phyloP scores from a whole-genome alignment of 768 basidiomycete species.

The Boletus patriciae region DNA sequence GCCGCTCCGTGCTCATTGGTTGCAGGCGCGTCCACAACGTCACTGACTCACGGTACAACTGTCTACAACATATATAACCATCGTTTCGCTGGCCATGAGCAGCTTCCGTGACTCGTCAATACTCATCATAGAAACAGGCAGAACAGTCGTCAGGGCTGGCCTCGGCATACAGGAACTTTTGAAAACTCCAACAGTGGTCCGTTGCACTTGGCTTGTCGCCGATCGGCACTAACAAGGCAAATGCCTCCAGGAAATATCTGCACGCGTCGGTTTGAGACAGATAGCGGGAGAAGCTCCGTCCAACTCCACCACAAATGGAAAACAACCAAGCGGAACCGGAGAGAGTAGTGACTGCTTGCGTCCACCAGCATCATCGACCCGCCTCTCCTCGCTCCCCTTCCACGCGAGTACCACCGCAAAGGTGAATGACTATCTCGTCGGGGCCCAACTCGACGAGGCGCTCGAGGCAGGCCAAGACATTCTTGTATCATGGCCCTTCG shows the following conservation, averaged over 20 bases:
- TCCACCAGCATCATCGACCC: constrained; percentile 45
- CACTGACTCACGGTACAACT: too few species aligned
- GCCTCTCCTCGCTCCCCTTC: constrained; percentile 49
- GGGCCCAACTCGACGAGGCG: constrained; percentile 77
- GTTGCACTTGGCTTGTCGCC: constrained; percentile 30
- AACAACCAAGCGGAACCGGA: constrained; percentile 19
- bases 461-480: constrained; percentile 72
- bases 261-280: constrained; percentile 74
- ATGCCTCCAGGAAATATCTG: constrained; percentile 64
- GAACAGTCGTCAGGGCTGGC: constrained; percentile 70
- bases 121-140: constrained; percentile 76
- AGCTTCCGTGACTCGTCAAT: constrained; percentile 81
- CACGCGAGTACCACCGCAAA: constrained; percentile 44
- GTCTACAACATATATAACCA: neutral
- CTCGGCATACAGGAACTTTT: constrained; percentile 81
- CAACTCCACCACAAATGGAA: constrained; percentile 20
- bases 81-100: constrained; percentile 38
- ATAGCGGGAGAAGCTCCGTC: constrained; percentile 33
- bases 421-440: constrained; percentile 82
- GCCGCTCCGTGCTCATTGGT: neutral
- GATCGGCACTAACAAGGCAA: constrained; percentile 2
- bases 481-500: constrained; percentile 79
- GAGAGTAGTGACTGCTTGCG: constrained; percentile 28
- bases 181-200: constrained; percentile 69
- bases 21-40: neutral